Evolutionary conservation across 1,284 basidiomycete genomes (phyloP), one percentile per base, ranked within the genome.

Genomic region (Wallemia ichthyophaga): DNA sequence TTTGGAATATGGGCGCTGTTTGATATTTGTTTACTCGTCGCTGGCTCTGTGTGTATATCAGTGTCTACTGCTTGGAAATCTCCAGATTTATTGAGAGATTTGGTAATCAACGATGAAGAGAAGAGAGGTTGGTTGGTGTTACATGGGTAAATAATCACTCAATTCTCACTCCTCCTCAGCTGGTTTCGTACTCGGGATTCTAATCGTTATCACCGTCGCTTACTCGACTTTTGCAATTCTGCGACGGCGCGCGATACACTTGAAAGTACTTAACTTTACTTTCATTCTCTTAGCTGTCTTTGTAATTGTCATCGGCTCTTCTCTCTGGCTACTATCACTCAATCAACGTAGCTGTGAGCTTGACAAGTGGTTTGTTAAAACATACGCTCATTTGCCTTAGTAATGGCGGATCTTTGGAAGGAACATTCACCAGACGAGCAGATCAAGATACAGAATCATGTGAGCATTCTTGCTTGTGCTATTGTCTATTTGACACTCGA

Each of bases 291-390:
- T 81, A 33, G 69, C 81, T 59, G 64, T 78, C 58, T 69, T 63
- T 1, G 62, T 65, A 13, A 64, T 66, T 19, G 23, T 58, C 15
- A 56, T 61, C 25, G 63, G 63, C 25, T 60, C 25, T 21, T 54
- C 32, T 9, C n/a, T 87, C 60, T 88, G 85, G 85, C 77, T 81
- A 70, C 83, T 72, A 67, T 83, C 84, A 1, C 73, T 89, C 17
- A 68, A 74, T 59, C 79, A 85, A 67, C 76, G n/a, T 19, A 48
- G 80, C 27, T 70, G 72, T 56, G 77, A 83, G 64, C 86, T 80
- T 70, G 75, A 77, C 62, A 62, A 64, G 1, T 48, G n/a, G 5
- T 17, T 17, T 15, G n/a, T 5, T 11, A 11, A 48, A 5, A 11
- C 37, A 13, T 19, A 17, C 9, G 11, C 13, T 17, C 11, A 48